Percentiles rank a stretch among this genome's conserved stretches.
Evolutionary conservation across 2,329 filamentous ascomycete genomes (phyloP).

Genomic region (Fusarium nurragi): DNA sequence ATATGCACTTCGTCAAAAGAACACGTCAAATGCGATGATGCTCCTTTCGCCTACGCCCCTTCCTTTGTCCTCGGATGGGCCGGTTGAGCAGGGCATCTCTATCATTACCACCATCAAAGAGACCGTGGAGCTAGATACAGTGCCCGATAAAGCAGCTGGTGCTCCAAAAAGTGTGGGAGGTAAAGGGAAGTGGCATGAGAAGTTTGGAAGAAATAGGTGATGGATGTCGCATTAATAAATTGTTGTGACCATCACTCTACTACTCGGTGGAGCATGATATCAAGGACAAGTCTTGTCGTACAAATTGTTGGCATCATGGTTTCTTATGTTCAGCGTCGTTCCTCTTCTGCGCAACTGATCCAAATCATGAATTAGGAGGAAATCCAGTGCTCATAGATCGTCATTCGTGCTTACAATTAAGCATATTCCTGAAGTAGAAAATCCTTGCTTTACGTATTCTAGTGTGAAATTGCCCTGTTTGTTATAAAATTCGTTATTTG

Average conservation of each 20-base stretch:
- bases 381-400: neutral
- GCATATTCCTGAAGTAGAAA: neutral
- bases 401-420: neutral
- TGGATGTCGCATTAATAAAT: neutral
- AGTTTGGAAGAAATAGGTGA: slow-evolving; percentile 61
- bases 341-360: no score
- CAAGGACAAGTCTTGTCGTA: neutral
- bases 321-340: neutral
- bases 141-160: slow-evolving; percentile 48
- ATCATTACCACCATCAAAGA: slow-evolving; percentile 68
- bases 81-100: slow-evolving; percentile 52
- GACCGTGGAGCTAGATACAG: slow-evolving; percentile 67
- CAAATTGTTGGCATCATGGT: neutral
- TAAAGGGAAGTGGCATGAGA: slow-evolving; percentile 69
- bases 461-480: neutral
- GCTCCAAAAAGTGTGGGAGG: slow-evolving; percentile 42
- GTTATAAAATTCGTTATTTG: neutral
- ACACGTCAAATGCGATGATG: slow-evolving; percentile 73
- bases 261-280: neutral
- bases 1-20: slow-evolving; percentile 71
- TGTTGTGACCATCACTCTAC: neutral
- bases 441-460: no score
- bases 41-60: slow-evolving; percentile 51
- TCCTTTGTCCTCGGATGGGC: slow-evolving; percentile 3
- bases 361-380: no score